Conservation (phyloP, 129 eudicot genomes). For the Saussurea involucrata region DNA sequence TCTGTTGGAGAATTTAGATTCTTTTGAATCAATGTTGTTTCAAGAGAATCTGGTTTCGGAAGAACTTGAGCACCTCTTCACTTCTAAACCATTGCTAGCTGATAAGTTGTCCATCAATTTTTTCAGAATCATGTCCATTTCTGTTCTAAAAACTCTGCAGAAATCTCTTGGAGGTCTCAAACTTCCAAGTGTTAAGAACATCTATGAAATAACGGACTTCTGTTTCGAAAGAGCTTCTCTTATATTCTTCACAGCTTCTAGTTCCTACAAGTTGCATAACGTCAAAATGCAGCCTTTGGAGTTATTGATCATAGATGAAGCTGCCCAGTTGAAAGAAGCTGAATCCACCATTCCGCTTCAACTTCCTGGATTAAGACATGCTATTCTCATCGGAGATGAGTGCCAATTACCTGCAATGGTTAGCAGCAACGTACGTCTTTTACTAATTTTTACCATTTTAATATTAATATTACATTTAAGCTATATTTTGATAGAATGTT, state of each 20-base stretch:
- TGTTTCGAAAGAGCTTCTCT: slow-evolving; percentile 56
- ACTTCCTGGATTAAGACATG: slow-evolving; percentile 39
- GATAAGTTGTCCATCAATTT: slow-evolving; percentile 8
- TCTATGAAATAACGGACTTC: slow-evolving; percentile 25
- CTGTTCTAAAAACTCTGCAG: slow-evolving; percentile 37
- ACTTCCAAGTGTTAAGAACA: slow-evolving; percentile 32
- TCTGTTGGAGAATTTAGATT: slow-evolving; percentile 24
- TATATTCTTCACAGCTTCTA: slow-evolving; percentile 62
- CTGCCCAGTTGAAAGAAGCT: slow-evolving; percentile 51
- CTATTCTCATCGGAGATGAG: slow-evolving; percentile 56
- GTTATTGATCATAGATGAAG: slow-evolving; percentile 49
- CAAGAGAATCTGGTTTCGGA: slow-evolving; percentile 35
- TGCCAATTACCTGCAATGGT: slow-evolving; percentile 54
- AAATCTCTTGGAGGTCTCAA: slow-evolving; percentile 33
- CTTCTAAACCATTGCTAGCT: not conserved
- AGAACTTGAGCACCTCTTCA: slow-evolving; percentile 34
- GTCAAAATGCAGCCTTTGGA: slow-evolving; percentile 27
- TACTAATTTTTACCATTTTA: not conserved
- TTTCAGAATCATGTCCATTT: slow-evolving; percentile 23
- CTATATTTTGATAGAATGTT: not conserved
- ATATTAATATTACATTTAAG: not conserved
- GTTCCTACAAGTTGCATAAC: slow-evolving; percentile 43
- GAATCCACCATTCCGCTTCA: slow-evolving; percentile 52
- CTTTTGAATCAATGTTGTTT: slow-evolving; percentile 36
- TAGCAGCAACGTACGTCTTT: slow-evolving; percentile 35